Evolutionary conservation across 169 alveolate genomes (phyloP).

Genomic region (Eimeria maxima): DNA sequence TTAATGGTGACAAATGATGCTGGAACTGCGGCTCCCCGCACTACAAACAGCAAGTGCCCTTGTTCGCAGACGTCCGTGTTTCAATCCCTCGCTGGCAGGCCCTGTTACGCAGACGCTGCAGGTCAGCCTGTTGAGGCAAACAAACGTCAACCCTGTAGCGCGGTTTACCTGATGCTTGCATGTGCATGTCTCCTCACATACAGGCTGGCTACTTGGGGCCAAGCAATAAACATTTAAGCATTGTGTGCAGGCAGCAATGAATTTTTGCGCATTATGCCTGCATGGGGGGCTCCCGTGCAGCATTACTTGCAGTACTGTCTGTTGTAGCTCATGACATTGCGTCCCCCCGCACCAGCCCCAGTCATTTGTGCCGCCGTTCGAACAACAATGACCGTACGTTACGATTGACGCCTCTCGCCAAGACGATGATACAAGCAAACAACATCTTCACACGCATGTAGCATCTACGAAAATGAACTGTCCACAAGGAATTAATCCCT

Average conservation of each 20-base stretch:
- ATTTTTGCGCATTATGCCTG: neutral
- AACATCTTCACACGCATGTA: neutral
- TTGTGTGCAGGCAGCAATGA: too few relatives aligned
- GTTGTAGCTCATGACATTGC: neutral
- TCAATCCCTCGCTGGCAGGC: neutral
- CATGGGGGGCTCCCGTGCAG: neutral
- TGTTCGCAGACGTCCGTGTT: neutral
- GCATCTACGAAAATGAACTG: neutral
- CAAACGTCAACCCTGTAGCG: neutral
- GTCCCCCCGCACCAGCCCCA: neutral
- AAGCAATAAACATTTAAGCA: too few relatives aligned
- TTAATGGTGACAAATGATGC: neutral
- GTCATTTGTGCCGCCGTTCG: too few relatives aligned
- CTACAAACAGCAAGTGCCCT: neutral
- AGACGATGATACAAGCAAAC: too few relatives aligned
- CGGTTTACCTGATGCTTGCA: neutral
- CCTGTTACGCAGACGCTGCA: neutral
- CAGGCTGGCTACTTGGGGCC: neutral
- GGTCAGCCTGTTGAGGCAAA: neutral
- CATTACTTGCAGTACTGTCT: neutral
- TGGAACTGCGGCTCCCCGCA: neutral
- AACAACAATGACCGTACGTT: neutral
- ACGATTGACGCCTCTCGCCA: neutral
- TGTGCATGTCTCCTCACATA: neutral
- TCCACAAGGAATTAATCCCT: neutral